Evolutionary conservation across 176 grass and related monocot species (phyloP).

Genomic region (Poa annua): DNA sequence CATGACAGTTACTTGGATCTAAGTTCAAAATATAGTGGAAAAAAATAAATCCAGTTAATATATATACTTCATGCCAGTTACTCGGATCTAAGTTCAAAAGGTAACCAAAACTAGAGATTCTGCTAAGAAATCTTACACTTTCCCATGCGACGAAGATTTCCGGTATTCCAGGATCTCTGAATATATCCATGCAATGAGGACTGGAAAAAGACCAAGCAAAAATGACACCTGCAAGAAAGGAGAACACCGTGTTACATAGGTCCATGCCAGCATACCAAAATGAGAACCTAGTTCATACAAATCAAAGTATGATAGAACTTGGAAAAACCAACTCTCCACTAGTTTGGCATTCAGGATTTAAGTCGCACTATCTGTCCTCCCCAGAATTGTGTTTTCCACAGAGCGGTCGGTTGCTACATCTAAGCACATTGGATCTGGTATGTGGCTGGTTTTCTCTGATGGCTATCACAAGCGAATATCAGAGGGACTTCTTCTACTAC

Average conservation of each 20-base stretch:
- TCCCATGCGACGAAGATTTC: constrained; percentile 41
- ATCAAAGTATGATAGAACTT: neutral
- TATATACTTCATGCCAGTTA: neutral
- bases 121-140: constrained; percentile 59
- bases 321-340: neutral
- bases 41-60: neutral
- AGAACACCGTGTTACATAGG: constrained; percentile 7
- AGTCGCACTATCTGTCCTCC: neutral
- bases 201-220: constrained; percentile 65
- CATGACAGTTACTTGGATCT: neutral
- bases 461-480: neutral
- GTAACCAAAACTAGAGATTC: neutral
- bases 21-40: neutral
- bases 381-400: neutral
- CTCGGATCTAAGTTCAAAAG: neutral
- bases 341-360: neutral
- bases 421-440: neutral
- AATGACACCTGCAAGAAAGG: constrained; percentile 59
- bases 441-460: neutral
- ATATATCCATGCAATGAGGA: constrained; percentile 74
- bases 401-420: neutral
- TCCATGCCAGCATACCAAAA: neutral
- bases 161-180: constrained; percentile 63
- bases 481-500: neutral
- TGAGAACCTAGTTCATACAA: neutral